Evolutionary conservation across 2,329 filamentous ascomycete species (phyloP).

Genomic region (Cordyceps javanica): DNA sequence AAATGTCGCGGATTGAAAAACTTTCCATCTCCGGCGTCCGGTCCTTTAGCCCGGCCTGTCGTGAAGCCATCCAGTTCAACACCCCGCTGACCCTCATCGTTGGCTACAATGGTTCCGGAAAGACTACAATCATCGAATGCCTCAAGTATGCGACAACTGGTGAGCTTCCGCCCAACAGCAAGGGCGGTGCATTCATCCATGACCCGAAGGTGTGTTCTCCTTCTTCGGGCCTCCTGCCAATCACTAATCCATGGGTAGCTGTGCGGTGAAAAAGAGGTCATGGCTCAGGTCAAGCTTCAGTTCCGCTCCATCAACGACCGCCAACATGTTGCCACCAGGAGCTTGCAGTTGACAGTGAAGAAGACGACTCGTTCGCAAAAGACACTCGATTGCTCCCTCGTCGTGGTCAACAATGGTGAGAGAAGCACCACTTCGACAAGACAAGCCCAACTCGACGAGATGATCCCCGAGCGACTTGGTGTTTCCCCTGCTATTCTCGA

Average conservation of each 20-base stretch:
- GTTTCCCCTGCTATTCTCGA: slow-evolving; percentile 88
- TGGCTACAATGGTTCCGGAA: slow-evolving; percentile 93
- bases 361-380: slow-evolving; percentile 72
- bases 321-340: slow-evolving; percentile 77
- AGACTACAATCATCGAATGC: slow-evolving; percentile 98
- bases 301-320: slow-evolving; percentile 75
- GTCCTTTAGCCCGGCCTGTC: slow-evolving; percentile 72
- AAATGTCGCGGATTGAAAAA: slow-evolving; percentile 79
- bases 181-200: slow-evolving; percentile 88
- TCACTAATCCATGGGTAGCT: slow-evolving; percentile 40
- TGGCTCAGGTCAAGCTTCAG: slow-evolving; percentile 85
- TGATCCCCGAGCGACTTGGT: slow-evolving; percentile 80
- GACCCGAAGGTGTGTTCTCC: slow-evolving; percentile 67
- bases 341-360: slow-evolving; percentile 78
- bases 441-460: slow-evolving; percentile 72
- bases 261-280: slow-evolving; percentile 77
- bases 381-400: slow-evolving; percentile 73
- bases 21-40: slow-evolving; percentile 77
- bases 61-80: slow-evolving; percentile 80
- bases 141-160: slow-evolving; percentile 97
- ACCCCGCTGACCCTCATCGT: slow-evolving; percentile 93
- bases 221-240: background rate
- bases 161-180: slow-evolving; percentile 85
- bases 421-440: slow-evolving; percentile 71
- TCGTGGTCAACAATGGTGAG: slow-evolving; percentile 74